phyloP scores from a whole-genome alignment of 257 asterid species.

The Fraxinus anomala region DNA sequence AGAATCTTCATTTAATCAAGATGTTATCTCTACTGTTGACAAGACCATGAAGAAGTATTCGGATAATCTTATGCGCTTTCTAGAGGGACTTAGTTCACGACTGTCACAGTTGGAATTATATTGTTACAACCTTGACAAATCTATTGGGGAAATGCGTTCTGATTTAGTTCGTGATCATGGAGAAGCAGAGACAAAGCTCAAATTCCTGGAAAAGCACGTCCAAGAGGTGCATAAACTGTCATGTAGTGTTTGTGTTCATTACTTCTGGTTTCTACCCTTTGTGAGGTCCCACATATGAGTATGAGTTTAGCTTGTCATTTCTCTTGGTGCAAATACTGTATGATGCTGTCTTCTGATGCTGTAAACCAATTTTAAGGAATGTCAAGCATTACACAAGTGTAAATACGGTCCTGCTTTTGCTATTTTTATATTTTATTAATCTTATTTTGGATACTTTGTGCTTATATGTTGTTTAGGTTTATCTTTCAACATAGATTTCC shows the following conservation, averaged over 20 bases:
- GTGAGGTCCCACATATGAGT: background rate
- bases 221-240: constrained; percentile 63
- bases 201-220: constrained; percentile 78
- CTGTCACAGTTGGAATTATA: constrained; percentile 86
- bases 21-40: constrained; percentile 64
- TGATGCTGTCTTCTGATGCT: background rate
- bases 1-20: constrained; percentile 73
- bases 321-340: background rate
- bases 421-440: background rate
- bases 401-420: background rate
- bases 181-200: constrained; percentile 79
- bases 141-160: constrained; percentile 88
- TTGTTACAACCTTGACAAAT: constrained; percentile 91
- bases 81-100: constrained; percentile 94
- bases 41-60: constrained; percentile 78
- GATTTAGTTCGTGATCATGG: constrained; percentile 73
- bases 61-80: constrained; percentile 88
- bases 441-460: background rate
- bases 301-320: background rate
- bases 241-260: background rate
- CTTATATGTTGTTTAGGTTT: background rate
- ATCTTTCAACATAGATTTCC: background rate
- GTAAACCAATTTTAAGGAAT: background rate
- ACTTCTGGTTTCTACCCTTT: background rate
- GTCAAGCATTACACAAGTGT: background rate